Percentiles rank a stretch among this genome's conserved stretches.
Conservation (phyloP, 495 filamentous ascomycete genomes). For the Cercophora samala region DNA sequence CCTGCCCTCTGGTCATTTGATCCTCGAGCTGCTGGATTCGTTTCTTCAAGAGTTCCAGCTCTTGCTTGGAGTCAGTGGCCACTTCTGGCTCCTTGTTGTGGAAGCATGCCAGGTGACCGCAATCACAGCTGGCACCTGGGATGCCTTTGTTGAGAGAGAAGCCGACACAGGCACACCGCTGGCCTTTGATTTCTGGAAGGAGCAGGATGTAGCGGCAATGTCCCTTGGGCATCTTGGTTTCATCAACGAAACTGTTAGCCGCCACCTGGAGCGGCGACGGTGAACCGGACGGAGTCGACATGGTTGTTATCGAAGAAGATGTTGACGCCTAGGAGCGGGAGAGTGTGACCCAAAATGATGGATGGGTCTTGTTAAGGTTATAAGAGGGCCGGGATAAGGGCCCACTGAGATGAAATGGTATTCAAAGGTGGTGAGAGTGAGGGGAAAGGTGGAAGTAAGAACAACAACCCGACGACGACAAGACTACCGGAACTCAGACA, state of each 20-base stretch:
- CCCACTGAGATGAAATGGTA: not conserved
- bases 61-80: constrained; percentile 37
- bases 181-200: constrained; percentile 51
- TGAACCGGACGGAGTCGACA: constrained; percentile 28
- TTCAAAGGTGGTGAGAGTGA: not conserved
- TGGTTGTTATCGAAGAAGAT: constrained; percentile 17
- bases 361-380: not conserved
- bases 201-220: constrained; percentile 56
- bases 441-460: constrained; percentile 12
- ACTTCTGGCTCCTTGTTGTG: constrained; percentile 45
- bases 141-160: constrained; percentile 51
- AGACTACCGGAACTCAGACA: constrained; percentile 33
- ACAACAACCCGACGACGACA: constrained; percentile 20
- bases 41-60: constrained; percentile 47
- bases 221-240: constrained; percentile 47
- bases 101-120: constrained; percentile 55
- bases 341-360: constrained; percentile 2
- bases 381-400: not conserved
- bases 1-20: constrained; percentile 43
- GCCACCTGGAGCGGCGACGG: constrained; percentile 34
- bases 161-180: constrained; percentile 53
- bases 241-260: constrained; percentile 31
- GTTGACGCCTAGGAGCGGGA: constrained; percentile 3
- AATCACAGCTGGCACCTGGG: constrained; percentile 51
- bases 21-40: constrained; percentile 48